Base-by-base conservation (phyloP, 495 filamentous ascomycete species). In the Elasticomyces elasticus region DNA sequence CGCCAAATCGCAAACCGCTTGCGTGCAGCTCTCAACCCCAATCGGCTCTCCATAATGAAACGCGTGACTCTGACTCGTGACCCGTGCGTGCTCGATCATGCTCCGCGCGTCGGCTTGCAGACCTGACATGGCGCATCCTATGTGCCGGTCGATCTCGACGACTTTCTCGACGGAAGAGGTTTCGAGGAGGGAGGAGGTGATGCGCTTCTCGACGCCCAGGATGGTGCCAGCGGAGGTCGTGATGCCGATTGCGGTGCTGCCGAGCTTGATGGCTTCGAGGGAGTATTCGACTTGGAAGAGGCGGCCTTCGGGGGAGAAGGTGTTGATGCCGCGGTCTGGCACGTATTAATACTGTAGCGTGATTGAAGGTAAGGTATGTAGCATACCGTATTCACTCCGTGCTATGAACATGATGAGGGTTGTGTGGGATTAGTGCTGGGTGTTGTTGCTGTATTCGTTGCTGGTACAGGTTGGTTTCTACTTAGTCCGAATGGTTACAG, bases 231-330 rank as follows among this genome's bases (percentile, higher is more conserved):
- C 83, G 48, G 83, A 83, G 40, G 92, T 98, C 60, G 92, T 87
- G 58, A 98, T 89, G 65, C 92, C 92, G 75, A 98, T 98, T 63
- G 92, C 92, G 56, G 92, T 98, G 52, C 86, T 92, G 64, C 92
- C 92, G 63, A 97, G 88, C 74, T 98, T 98, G 80, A 98, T 98
- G 70, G 92, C 92, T 81, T 98, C 92, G 59, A 98, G 86, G 54
- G 94, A 97, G 81, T 98, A 98, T 85, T 98, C 92, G 74, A 98
- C 92, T 79, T 98, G 92, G 82, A 98, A 98, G 71, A 98, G 85
- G 75, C 92, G 92, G 64, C 92, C 92, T 79, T 98, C 92, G 45
- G 92, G 92, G 61, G 92, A 98, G 85, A 98, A 98, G 79, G 92
- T 98, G 79, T 97, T 98, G 81, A 97, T 95, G 66, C 92, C 94